Conservation (phyloP, 495 filamentous ascomycete species). For the Xylaria curta region DNA sequence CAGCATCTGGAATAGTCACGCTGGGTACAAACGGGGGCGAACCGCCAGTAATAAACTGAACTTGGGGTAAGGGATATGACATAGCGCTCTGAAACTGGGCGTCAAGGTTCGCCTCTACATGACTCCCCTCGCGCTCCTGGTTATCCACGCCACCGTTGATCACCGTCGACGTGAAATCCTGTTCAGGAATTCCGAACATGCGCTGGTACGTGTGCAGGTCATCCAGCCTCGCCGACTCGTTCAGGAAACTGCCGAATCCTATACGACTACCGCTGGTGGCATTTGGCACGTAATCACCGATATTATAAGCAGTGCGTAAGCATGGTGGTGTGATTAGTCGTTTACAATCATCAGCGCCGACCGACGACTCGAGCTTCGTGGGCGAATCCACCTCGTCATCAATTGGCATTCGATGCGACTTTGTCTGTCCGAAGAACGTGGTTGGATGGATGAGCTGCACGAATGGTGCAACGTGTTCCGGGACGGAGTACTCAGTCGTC, state of each 20-base stretch:
- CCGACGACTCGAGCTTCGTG: not conserved
- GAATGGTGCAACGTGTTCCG: constrained; percentile 53
- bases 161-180: constrained; percentile 59
- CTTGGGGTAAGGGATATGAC: constrained; percentile 60
- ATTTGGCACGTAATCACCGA: constrained; percentile 55
- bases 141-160: constrained; percentile 61
- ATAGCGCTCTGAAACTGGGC: constrained; percentile 68
- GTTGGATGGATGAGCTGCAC: constrained; percentile 65
- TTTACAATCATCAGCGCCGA: constrained; percentile 46
- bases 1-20: constrained; percentile 56
- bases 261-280: constrained; percentile 53
- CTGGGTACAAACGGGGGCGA: constrained; percentile 65
- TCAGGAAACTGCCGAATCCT: constrained; percentile 63
- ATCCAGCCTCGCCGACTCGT: constrained; percentile 47
- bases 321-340: constrained; percentile 60
- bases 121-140: constrained; percentile 48
- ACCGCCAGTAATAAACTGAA: constrained; percentile 69
- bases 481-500: constrained; percentile 66
- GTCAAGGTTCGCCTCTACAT: constrained; percentile 73
- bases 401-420: not conserved
- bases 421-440: constrained; percentile 60
- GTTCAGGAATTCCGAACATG: constrained; percentile 41
- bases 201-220: constrained; percentile 35
- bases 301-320: constrained; percentile 64
- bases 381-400: not conserved